Base-by-base conservation (phyloP, 2,329 filamentous ascomycete genomes). In the Paraphoma sp. region DNA sequence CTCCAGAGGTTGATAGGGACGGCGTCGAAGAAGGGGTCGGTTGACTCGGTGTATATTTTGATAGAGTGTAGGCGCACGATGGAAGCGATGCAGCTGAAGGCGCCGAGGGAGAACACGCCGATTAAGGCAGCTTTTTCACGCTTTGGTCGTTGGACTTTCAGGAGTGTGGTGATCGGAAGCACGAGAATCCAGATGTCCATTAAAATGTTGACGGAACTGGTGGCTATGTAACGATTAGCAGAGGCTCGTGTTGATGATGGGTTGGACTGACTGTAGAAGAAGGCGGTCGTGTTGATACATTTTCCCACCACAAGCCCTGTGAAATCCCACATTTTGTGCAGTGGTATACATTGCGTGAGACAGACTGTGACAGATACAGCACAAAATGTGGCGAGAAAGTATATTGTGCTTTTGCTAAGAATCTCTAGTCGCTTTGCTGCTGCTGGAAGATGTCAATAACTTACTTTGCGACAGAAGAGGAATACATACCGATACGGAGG, bases 1-100 rank as follows among this genome's bases (percentile, higher is more conserved):
- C 90, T 93, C 93, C 93, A 97, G 88, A 96, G 92, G 68, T 96
- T 89, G 0, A 92, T 90, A n/a, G 92, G 80, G 0, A 91, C 91
- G 1, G 89, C 89, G 71, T 94, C 92, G 87, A 82, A 86, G 50
- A 82, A 82, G 49, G 84, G 82, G 62, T 86, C 84, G 2, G 76
- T 76, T 8, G 75, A 74, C 12, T 78, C 73, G 38, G 67, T 73
- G 44, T 71, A 73, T 43, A 77, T 78, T 23, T 78, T 65, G 30
- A 71, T 66, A 74, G 78, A 53, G 74, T 80, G 50, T 69, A 71
- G 16, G 74, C 80, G 29, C 89, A 92, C 65, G 86, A 86, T 74
- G 94, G 92, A 53, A 95, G 83, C 73, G 93, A 96, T 71, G 91
- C 92, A 65, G 95, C 93, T 91, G 66, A 97, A 96, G 53, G 93